These are phyloP conservation scores for Kalaharituber pfeilii DNA, from an alignment of 2,329 filamentous ascomycete genomes.

Conservation along the genomic window DNA sequence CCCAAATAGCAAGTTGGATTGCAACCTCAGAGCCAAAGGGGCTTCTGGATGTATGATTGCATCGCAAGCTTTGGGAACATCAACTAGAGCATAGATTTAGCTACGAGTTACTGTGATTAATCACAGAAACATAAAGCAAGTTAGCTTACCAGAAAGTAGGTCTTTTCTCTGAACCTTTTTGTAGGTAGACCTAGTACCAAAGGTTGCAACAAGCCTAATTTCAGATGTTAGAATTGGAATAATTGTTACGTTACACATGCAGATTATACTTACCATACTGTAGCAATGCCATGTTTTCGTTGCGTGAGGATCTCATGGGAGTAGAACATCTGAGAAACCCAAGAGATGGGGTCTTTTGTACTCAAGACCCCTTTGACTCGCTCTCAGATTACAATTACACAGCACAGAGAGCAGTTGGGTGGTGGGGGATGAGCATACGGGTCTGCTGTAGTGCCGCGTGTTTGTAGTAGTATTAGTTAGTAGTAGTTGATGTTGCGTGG, in stretches of 20 bases:
- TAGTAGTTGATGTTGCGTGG: too few relatives aligned
- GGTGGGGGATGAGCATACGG: too few relatives aligned
- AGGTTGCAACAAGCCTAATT: conserved; percentile 75
- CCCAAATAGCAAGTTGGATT: conserved; percentile 55
- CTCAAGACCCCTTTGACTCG: too few relatives aligned
- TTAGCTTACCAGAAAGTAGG: conserved; percentile 43
- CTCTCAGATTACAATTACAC: too few relatives aligned
- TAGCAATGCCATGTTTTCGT: conserved; percentile 79
- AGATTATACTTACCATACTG: conserved; percentile 57
- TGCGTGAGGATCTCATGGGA: conserved; percentile 49
- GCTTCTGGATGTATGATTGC: conserved; percentile 75
- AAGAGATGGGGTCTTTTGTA: too few relatives aligned
- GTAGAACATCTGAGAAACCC: too few relatives aligned
- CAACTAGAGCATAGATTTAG: conserved; percentile 33
- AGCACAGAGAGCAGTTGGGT: too few relatives aligned
- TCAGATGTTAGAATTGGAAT: background rate
- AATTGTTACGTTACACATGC: background rate
- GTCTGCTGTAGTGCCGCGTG: too few relatives aligned
- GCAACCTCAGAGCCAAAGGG: conserved; percentile 75
- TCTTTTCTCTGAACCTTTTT: conserved; percentile 63
- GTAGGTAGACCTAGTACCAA: conserved; percentile 47
- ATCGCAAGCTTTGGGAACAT: conserved; percentile 70
- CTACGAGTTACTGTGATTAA: background rate
- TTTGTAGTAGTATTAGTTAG: too few relatives aligned
- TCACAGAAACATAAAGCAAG: background rate